A percentile compares a stretch with the other conserved stretches of the same genome.
Evolutionary conservation across 176 grass and related monocot genomes (phyloP).

Genomic region (Luzula sylvatica): DNA sequence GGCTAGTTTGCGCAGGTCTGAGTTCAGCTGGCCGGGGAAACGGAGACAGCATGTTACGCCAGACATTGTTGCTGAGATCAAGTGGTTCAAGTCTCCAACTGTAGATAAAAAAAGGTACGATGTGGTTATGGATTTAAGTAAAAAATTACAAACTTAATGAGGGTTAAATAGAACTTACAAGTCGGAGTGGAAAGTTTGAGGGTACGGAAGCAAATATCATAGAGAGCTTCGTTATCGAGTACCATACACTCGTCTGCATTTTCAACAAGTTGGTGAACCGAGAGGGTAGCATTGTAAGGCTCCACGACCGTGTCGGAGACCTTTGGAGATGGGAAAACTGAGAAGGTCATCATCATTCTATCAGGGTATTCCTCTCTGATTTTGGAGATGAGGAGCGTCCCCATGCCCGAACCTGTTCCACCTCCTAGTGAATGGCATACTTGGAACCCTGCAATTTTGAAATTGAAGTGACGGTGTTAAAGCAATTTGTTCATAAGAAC

Average conservation of each 20-base stretch:
- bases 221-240: conserved; percentile 71
- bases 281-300: conserved; percentile 78
- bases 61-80: conserved; percentile 87
- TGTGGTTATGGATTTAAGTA: neutral
- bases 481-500: too few species aligned
- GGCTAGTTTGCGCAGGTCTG: too few species aligned
- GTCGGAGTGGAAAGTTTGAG: conserved; percentile 63
- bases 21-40: too few species aligned
- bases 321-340: too few species aligned
- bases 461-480: too few species aligned
- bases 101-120: neutral
- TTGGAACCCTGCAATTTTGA: conserved; percentile 52
- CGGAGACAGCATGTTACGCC: conserved; percentile 87
- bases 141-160: neutral
- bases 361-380: conserved; percentile 85
- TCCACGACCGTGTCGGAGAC: conserved; percentile 84
- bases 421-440: conserved; percentile 79
- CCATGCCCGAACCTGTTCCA: too few species aligned
- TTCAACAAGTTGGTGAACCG: conserved; percentile 78
- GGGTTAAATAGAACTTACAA: conserved; percentile 37
- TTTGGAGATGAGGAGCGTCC: conserved; percentile 82
- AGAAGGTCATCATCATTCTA: conserved; percentile 92
- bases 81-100: conserved; percentile 89
- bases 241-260: conserved; percentile 91
- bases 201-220: conserved; percentile 85